Conservation (phyloP, 2,329 filamentous ascomycete species). For the Fusarium burgessii region DNA sequence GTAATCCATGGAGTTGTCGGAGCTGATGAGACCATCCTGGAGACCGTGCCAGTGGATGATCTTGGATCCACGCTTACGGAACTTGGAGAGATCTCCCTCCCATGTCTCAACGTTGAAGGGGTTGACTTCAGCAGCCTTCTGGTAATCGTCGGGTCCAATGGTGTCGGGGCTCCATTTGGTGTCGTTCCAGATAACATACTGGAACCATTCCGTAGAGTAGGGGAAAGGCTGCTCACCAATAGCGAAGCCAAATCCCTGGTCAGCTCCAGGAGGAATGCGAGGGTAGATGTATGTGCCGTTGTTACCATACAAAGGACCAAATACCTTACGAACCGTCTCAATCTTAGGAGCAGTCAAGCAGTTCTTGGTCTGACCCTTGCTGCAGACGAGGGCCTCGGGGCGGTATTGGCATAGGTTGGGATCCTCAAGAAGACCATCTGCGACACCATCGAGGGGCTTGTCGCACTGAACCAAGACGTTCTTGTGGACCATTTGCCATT, state of each 20-base stretch:
- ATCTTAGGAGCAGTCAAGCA: constrained; percentile 23
- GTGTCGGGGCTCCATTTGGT: constrained; percentile 45
- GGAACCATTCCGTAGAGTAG: constrained; percentile 49
- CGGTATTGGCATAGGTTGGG: constrained; percentile 60
- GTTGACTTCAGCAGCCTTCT: constrained; percentile 46
- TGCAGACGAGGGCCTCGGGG: constrained; percentile 56
- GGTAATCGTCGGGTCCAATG: constrained; percentile 56
- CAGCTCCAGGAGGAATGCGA: constrained; percentile 44
- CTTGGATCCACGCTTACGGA: constrained; percentile 56
- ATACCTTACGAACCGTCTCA: constrained; percentile 27
- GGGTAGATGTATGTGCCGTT: constrained; percentile 47
- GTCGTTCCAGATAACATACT: constrained; percentile 57
- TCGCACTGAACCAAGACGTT: constrained; percentile 65
- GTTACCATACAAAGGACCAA: constrained; percentile 39
- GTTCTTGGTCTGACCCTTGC: constrained; percentile 1
- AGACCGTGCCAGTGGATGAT: constrained; percentile 61
- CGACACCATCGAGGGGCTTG: constrained; percentile 58
- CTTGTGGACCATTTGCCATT: constrained; percentile 58
- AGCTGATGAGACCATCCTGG: constrained; percentile 34
- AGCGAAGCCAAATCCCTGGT: constrained; percentile 43
- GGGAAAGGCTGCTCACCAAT: constrained; percentile 2
- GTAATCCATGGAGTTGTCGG: constrained; percentile 44
- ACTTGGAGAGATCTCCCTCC: constrained; percentile 54
- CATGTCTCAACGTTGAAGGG: constrained; percentile 47
- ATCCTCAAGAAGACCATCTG: constrained; percentile 62